These are phyloP conservation scores for Podila clonocystis DNA, from an alignment of 192 early-diverging fungal species.

Conservation along the genomic window DNA sequence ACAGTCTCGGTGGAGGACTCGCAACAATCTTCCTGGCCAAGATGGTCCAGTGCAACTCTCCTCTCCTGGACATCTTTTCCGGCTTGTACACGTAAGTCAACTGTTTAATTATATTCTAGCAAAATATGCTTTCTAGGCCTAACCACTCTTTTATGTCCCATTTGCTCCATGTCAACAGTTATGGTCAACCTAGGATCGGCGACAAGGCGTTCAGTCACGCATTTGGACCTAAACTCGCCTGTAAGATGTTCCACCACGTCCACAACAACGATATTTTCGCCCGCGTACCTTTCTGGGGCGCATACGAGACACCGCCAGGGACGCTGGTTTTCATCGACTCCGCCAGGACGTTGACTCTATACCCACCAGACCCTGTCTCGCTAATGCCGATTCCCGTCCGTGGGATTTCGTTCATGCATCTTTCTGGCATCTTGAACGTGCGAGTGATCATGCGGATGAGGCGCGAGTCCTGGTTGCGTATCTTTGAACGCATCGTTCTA, in stretches of 20 bases:
- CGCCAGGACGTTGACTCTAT: constrained; percentile 54
- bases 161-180: constrained; percentile 16
- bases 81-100: constrained; percentile 60
- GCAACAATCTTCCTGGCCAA: constrained; percentile 64
- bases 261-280: constrained; percentile 62
- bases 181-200: constrained; percentile 59
- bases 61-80: constrained; percentile 58
- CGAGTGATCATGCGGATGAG: constrained; percentile 55
- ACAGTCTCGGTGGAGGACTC: constrained; percentile 60
- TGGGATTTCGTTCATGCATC: constrained; percentile 62
- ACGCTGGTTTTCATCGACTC: constrained; percentile 65
- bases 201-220: constrained; percentile 61
- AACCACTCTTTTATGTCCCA: background rate
- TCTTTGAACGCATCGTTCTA: constrained; percentile 55
- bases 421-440: constrained; percentile 60
- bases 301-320: constrained; percentile 63
- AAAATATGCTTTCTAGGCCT: too few species aligned
- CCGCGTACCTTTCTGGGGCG: constrained; percentile 44
- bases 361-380: constrained; percentile 61
- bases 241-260: constrained; percentile 66
- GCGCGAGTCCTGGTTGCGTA: constrained; percentile 54
- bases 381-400: constrained; percentile 59
- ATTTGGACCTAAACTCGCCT: constrained; percentile 55
- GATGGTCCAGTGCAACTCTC: constrained; percentile 59
- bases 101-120: background rate